Evolutionary conservation across 108 stramenopile genomes (phyloP), one percentile per base, ranked within the genome.

Genomic region (Pseudonitzschia delicatissima): DNA sequence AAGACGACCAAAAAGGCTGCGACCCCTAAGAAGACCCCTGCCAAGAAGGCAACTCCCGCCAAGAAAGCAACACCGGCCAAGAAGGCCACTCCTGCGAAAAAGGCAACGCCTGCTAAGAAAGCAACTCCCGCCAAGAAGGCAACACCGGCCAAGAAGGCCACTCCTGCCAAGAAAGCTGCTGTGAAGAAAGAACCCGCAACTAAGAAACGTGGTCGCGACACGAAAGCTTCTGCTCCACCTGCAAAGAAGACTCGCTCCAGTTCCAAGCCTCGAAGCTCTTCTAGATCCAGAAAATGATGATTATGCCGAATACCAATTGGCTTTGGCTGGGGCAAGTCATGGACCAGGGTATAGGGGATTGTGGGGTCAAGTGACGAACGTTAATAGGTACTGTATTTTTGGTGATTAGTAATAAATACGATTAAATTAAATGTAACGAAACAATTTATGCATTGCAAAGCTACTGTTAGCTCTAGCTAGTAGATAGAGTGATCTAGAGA

Each of bases 191-290:
- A 57, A 57, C 32, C 55, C 15, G 31, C 25, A 21, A 12, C 55
- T 12, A 57, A 57, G 55, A 60, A 60, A 39, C 58, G 58, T 32
- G 31, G 29, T 39, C 58, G 58, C 7, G 15, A 15, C 33, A 39
- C 11, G 20, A 60, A 32, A 13, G 29, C 13, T 15, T 15, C 7
- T 15, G 58, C 4, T 37, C 28, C 35, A n/a, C 28, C 35, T 18
- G 12, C 58, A 15, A 60, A 60, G 58, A 60, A 60, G 31, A 60
- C 34, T 17, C 58, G 52, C 27, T 53, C 52, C 26, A 53, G 12
- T 31, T 53, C 52, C 52, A 53, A 53, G 26, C 8, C 52, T 17
- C 21, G 52, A n/a, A 36, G 8, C 31, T 26, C 52, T n/a, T n/a
- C n/a, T 25, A 15, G 52, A 53, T 53, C 58, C 29, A 36, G 35